Percentiles rank a stretch among this genome's conserved stretches.
Conservation (phyloP, 495 filamentous ascomycete species). For the Viridothelium virens region DNA sequence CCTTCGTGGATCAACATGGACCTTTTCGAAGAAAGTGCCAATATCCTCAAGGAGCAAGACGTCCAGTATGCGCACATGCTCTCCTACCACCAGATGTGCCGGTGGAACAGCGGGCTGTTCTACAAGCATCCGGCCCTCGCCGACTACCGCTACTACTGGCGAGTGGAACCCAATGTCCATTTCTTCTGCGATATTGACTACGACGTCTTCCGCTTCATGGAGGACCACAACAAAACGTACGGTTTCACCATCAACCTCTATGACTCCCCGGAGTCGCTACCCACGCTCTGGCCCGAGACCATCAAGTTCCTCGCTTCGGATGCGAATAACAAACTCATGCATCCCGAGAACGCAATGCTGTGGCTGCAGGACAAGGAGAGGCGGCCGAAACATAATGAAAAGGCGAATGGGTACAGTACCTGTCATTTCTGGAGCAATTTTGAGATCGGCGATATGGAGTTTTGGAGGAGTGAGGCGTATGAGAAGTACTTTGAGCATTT, state of each 20-base stretch:
- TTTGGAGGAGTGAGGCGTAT: constrained; percentile 88
- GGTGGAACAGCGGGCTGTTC: constrained; percentile 98
- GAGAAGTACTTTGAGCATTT: constrained; percentile 95
- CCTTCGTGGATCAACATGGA: constrained; percentile 88
- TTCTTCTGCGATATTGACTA: constrained; percentile 99
- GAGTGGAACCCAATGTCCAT: constrained; percentile 96
- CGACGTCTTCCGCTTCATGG: constrained; percentile 97
- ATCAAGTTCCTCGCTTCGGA: constrained; percentile 63
- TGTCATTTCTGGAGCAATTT: constrained; percentile 99
- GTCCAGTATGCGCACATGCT: constrained; percentile 83
- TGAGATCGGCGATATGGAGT: constrained; percentile 90
- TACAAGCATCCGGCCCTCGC: constrained; percentile 87
- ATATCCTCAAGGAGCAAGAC: constrained; percentile 71
- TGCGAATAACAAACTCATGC: constrained; percentile 72
- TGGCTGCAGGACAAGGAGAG: constrained; percentile 76
- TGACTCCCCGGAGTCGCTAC: constrained; percentile 78
- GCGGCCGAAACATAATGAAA: constrained; percentile 69
- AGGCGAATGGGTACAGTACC: constrained; percentile 91
- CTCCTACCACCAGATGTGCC: constrained; percentile 98
- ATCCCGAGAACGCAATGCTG: constrained; percentile 72
- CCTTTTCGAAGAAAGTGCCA: constrained; percentile 73
- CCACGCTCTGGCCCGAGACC: constrained; percentile 92
- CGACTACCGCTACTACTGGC: constrained; percentile 90
- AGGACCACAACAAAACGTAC: constrained; percentile 95
- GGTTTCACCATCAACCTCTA: constrained; percentile 98